These are phyloP conservation scores for Nevesoporus exiguus DNA, from an alignment of 768 basidiomycete species.

Conservation along the genomic window DNA sequence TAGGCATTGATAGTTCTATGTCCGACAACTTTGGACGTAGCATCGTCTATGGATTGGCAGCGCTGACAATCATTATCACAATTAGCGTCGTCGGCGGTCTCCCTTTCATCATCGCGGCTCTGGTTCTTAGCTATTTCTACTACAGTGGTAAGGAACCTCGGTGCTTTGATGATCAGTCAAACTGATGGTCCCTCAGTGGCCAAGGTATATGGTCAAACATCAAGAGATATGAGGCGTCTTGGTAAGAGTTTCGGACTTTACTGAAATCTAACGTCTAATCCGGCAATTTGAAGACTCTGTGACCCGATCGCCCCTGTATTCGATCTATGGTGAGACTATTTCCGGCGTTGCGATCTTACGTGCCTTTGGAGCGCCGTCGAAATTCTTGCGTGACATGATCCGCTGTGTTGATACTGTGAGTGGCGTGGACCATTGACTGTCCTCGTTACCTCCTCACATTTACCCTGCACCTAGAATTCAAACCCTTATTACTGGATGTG, in stretches of 20 bases:
- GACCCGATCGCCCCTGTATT: constrained; percentile 46
- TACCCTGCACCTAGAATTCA: constrained; percentile 38
- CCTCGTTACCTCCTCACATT: constrained; percentile 2
- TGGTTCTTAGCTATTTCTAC: constrained; percentile 59
- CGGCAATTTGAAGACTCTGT: constrained; percentile 38
- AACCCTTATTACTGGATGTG: constrained; percentile 91
- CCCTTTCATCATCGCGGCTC: constrained; percentile 63
- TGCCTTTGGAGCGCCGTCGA: constrained; percentile 85
- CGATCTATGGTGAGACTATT: constrained; percentile 50
- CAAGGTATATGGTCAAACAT: constrained; percentile 74
- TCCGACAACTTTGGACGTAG: constrained; percentile 86
- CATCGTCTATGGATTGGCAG: constrained; percentile 65
- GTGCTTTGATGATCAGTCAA: not conserved
- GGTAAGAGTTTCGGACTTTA: constrained; percentile 39
- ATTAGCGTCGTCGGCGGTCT: constrained; percentile 77
- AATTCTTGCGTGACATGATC: constrained; percentile 82
- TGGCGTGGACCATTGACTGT: constrained; percentile 1
- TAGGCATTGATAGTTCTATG: constrained; percentile 78
- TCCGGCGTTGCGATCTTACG: constrained; percentile 56
- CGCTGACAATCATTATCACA: constrained; percentile 65
- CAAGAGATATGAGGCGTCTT: constrained; percentile 78
- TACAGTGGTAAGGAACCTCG: constrained; percentile 53
- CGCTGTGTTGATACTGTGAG: constrained; percentile 76
- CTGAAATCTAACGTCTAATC: not conserved
- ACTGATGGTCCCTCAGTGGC: constrained; percentile 30